These are phyloP conservation scores for Beauveria caledonica DNA, from an alignment of 2,329 filamentous ascomycete genomes.

Conservation along the genomic window DNA sequence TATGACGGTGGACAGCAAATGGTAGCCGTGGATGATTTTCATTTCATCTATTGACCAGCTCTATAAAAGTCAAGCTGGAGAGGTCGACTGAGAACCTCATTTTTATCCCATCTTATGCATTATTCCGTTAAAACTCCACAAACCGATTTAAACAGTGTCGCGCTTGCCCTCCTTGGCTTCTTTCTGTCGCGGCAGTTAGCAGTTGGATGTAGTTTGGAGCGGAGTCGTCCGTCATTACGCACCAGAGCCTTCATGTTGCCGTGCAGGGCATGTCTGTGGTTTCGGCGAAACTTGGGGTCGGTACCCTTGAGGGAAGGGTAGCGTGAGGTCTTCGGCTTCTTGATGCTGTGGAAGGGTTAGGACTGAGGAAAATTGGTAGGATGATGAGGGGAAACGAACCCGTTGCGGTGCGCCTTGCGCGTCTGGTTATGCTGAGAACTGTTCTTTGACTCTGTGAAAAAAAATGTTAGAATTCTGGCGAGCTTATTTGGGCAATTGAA, in stretches of 20 bases:
- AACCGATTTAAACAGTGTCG: constrained; percentile 60
- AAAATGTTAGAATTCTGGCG: not conserved
- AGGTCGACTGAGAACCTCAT: constrained; percentile 4
- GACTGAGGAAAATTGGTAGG: constrained; percentile 15
- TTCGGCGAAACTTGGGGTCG: constrained; percentile 99
- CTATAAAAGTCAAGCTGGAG: not conserved
- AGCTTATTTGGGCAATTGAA: not conserved
- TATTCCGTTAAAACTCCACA: constrained; percentile 4
- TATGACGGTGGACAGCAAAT: not conserved
- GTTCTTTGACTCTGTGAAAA: constrained; percentile 88
- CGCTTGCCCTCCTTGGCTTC: constrained; percentile 96
- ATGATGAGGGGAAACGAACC: constrained; percentile 51
- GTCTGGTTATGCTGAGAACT: constrained; percentile 98
- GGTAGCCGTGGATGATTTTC: not conserved
- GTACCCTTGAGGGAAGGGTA: constrained; percentile 98
- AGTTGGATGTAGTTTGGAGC: constrained; percentile 9
- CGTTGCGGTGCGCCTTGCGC: constrained; percentile 98
- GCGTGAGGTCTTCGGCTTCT: constrained; percentile 99
- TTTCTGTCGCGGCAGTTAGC: constrained; percentile 56
- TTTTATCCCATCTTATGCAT: constrained; percentile 12
- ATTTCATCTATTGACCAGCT: constrained; percentile 10
- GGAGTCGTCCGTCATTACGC: constrained; percentile 41
- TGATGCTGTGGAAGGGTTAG: constrained; percentile 61
- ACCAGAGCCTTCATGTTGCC: constrained; percentile 97
- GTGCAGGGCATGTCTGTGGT: constrained; percentile 99